phyloP scores from a whole-genome alignment of 2,329 filamentous ascomycete species.

The Hypomyces rosellus region DNA sequence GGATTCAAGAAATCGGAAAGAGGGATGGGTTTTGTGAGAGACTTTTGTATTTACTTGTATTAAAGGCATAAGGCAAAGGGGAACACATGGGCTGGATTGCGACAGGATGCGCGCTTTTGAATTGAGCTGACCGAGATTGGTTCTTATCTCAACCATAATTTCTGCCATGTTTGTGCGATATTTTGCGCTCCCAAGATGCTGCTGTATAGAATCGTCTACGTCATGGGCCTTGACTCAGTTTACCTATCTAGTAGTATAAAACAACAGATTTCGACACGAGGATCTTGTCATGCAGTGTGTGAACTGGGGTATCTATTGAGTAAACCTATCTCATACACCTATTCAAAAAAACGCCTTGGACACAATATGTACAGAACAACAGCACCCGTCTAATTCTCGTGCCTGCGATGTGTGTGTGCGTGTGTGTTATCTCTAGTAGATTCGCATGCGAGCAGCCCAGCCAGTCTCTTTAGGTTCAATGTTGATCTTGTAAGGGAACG shows the following conservation, averaged over 20 bases:
- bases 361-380: constrained; percentile 1
- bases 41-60: not conserved
- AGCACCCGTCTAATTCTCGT: too few relatives aligned
- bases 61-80: constrained; percentile 1
- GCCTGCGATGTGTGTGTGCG: not conserved
- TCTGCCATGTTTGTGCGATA: not conserved
- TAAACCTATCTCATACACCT: constrained; percentile 2
- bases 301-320: constrained; percentile 8
- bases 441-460: constrained; percentile 74
- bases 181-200: too few relatives aligned
- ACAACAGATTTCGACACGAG: too few relatives aligned
- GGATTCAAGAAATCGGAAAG: constrained; percentile 15
- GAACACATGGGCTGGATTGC: not conserved
- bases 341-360: constrained; percentile 4
- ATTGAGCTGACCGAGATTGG: not conserved
- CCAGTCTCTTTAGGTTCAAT: constrained; percentile 74
- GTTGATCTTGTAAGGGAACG: constrained; percentile 89
- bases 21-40: not conserved
- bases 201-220: too few relatives aligned
- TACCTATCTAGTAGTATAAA: too few relatives aligned
- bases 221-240: too few relatives aligned
- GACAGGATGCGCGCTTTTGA: not conserved
- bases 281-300: not conserved
- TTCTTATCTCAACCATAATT: not conserved
- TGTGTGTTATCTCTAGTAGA: constrained; percentile 45